phyloP scores from a whole-genome alignment of 495 filamentous ascomycete genomes.

The Penicillium cosmopolitanum region DNA sequence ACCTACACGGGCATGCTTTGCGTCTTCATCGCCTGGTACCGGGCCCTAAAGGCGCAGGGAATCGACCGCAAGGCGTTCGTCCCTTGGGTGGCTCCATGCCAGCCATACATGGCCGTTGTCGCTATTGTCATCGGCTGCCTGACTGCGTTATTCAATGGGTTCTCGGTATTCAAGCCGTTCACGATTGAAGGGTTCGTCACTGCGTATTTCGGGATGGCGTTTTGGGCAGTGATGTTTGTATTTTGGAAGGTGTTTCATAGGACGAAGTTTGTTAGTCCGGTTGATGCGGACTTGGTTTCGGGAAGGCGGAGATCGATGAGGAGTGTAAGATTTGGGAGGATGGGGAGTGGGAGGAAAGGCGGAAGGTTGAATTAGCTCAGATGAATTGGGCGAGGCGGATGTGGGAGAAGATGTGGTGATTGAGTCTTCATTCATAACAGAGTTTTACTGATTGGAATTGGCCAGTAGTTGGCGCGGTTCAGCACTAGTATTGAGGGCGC shows the following conservation, averaged over 20 bases:
- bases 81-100: constrained; percentile 33
- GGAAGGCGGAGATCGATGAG: constrained; percentile 39
- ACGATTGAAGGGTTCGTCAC: constrained; percentile 39
- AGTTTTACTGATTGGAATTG: no score
- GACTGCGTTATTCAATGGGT: constrained; percentile 38
- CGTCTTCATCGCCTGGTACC: constrained; percentile 61
- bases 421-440: no score
- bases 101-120: constrained; percentile 34
- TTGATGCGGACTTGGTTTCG: constrained; percentile 31
- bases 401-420: constrained; percentile 43
- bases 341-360: constrained; percentile 29
- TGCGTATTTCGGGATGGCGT: constrained; percentile 38
- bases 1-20: constrained; percentile 58
- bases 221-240: constrained; percentile 34
- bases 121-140: constrained; percentile 27
- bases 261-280: constrained; percentile 34
- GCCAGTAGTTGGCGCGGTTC: no score
- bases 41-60: constrained; percentile 56
- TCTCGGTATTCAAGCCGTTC: constrained; percentile 37
- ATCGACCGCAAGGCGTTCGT: constrained; percentile 47
- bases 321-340: constrained; percentile 41
- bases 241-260: constrained; percentile 38
- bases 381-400: constrained; percentile 27
- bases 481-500: no score
- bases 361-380: constrained; percentile 31